Evolutionary conservation across 78 protist species (phyloP).

Genomic region (Capsaspora owczarzaki): DNA sequence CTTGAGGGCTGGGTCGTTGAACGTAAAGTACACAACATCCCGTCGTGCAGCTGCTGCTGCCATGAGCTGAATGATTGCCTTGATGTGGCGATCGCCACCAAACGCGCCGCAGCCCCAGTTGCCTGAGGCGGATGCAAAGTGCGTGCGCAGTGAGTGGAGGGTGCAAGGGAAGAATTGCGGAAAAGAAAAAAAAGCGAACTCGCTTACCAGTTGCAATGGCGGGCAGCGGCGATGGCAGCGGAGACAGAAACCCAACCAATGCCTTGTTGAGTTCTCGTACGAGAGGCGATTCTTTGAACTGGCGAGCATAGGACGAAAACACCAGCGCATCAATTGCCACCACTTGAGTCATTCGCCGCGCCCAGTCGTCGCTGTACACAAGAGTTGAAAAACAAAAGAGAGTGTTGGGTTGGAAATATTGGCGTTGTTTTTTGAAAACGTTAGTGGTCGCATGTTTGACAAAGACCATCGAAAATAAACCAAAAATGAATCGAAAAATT

Average conservation of each 20-base stretch:
- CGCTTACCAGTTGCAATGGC: not conserved
- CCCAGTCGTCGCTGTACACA: not conserved
- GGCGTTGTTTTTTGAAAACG: not conserved
- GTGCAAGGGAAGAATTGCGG: not conserved
- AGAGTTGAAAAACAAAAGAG: not conserved
- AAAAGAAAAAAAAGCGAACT: no score
- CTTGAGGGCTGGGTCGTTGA: not conserved
- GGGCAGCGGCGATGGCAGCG: not conserved
- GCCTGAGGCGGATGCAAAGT: constrained; percentile 16
- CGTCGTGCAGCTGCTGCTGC: constrained; percentile 33
- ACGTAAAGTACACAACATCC: not conserved
- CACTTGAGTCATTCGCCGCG: not conserved
- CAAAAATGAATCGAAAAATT: not conserved
- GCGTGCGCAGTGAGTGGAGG: not conserved
- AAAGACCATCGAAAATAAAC: not conserved
- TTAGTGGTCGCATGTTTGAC: not conserved
- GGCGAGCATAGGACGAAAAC: not conserved
- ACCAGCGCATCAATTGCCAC: constrained; percentile 10
- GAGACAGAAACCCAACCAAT: not conserved
- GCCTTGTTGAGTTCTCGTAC: constrained; percentile 19
- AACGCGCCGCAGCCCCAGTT: constrained; percentile 60
- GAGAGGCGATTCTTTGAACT: not conserved
- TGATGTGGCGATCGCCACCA: constrained; percentile 36
- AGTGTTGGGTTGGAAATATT: no score
- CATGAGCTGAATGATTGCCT: constrained; percentile 24